These are phyloP conservation scores for Saccharomycopsis vini DNA, from an alignment of 805 yeast genomes.

Conservation along the genomic window DNA sequence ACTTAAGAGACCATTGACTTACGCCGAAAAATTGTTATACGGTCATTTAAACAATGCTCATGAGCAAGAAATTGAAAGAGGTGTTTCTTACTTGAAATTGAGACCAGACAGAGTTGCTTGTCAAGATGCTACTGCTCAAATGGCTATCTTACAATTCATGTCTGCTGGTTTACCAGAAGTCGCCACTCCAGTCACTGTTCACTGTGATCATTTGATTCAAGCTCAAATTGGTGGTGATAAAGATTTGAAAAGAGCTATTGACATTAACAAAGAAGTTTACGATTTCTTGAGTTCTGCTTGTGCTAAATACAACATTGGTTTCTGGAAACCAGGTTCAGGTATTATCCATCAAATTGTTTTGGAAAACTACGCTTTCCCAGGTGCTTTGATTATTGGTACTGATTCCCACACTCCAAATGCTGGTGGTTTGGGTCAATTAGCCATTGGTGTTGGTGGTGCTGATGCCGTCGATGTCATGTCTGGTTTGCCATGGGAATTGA, in stretches of 20 bases:
- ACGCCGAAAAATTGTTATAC: slow-evolving; percentile 90
- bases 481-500: slow-evolving; percentile 91
- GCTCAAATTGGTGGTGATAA: slow-evolving; percentile 87
- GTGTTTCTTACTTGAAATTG: slow-evolving; percentile 81
- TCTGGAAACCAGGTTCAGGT: slow-evolving; percentile 99
- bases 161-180: slow-evolving; percentile 85
- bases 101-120: slow-evolving; percentile 97
- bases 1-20: slow-evolving; percentile 79
- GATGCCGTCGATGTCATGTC: slow-evolving; percentile 98
- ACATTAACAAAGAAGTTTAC: slow-evolving; percentile 88
- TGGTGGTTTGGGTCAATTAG: slow-evolving; percentile 96
- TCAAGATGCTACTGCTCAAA: slow-evolving; percentile 99
- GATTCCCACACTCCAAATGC: slow-evolving; percentile 98
- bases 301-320: slow-evolving; percentile 90
- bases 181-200: slow-evolving; percentile 91
- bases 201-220: slow-evolving; percentile 96
- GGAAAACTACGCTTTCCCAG: slow-evolving; percentile 97
- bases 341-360: slow-evolving; percentile 93
- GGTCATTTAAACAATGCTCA: slow-evolving; percentile 89
- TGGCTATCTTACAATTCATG: slow-evolving; percentile 98
- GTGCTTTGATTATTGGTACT: slow-evolving; percentile 92
- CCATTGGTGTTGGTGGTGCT: slow-evolving; percentile 99
- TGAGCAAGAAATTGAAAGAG: slow-evolving; percentile 62
- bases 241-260: slow-evolving; percentile 74
- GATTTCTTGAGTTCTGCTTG: slow-evolving; percentile 91